Evolutionary conservation across 1,284 basidiomycete species (phyloP), one percentile per base, ranked within the genome.

Genomic region (Agaricales sp.): DNA sequence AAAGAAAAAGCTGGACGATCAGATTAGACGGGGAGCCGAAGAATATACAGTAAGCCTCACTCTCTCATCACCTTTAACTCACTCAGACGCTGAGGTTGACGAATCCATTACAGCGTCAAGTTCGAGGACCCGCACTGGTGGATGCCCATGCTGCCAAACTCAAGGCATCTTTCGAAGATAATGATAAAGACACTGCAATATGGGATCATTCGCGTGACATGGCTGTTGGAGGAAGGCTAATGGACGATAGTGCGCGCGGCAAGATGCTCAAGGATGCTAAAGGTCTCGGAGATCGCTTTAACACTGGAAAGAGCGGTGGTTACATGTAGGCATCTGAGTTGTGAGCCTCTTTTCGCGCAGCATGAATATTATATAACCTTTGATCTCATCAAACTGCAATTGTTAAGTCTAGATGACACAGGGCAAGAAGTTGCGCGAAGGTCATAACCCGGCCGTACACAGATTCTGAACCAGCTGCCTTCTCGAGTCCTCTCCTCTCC

Each of bases 191-290:
- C 0, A 66, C 77, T 0, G 82, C 61, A 0, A 88, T 94, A 39
- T 96, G 92, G 92, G 92, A 96, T 57, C 88, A 88, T 57, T 71
- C 78, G 37, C 72, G 89, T 19, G 90, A 93, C 65, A 93, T 96
- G 90, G 77, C 77, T 2, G 60, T 93, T 12, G 82, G 82, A 3
- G 92, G 92, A 3, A 69, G 87, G 47, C 67, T 94, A 35, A 83
- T 96, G 83, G 88, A 87, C 57, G 91, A 93, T 54, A 75, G 73
- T 50, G 82, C 87, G 61, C 74, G 92, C 50, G 71, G 75, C 49
- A 81, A 81, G 59, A 74, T 91, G 64, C 75, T 96, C 56, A 74
- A 73, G 48, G 91, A 94, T 52, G 83, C 92, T 11, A 79, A 76
- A 55, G 78, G 81, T 3, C 69, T 94, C 20, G 82, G 84, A 37